phyloP scores from a whole-genome alignment of 1,139 yeast genomes.

The Cylindricascospora bacillispora region DNA sequence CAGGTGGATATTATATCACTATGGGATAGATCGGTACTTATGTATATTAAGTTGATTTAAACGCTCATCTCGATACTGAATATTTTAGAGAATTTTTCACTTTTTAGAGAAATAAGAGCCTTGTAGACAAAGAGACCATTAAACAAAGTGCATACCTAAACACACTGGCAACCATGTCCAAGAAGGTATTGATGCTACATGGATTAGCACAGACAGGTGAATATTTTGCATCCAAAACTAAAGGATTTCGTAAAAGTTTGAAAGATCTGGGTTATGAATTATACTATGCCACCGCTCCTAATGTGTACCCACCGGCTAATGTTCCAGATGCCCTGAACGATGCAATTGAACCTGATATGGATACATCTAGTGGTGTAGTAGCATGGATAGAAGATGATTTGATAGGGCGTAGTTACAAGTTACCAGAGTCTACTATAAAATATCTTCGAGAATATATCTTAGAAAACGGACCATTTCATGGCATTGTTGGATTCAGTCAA shows the following conservation, averaged over 20 bases:
- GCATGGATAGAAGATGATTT: constrained; percentile 24
- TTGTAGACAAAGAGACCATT: too few relatives aligned
- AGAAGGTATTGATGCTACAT: constrained; percentile 38
- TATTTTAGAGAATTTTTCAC: too few relatives aligned
- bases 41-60: too few relatives aligned
- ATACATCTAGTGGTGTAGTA: constrained; percentile 8
- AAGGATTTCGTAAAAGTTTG: constrained; percentile 56
- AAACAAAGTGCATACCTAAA: too few relatives aligned
- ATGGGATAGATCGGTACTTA: too few relatives aligned
- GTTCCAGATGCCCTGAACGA: constrained; percentile 14
- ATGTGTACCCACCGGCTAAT: constrained; percentile 18
- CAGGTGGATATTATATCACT: too few relatives aligned
- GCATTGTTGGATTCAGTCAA: constrained; percentile 82
- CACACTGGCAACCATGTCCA: constrained; percentile 7
- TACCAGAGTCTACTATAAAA: constrained; percentile 16
- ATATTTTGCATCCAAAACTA: constrained; percentile 60
- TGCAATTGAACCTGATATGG: constrained; percentile 6
- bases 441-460: constrained; percentile 18
- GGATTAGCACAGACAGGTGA: constrained; percentile 59
- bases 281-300: constrained; percentile 62
- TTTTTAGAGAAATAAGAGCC: too few relatives aligned
- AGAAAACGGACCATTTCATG: constrained; percentile 71
- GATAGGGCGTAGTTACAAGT: constrained; percentile 11
- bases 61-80: too few relatives aligned
- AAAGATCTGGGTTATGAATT: constrained; percentile 53